Conservation (phyloP, 805 yeast species). For the Candida maris region DNA sequence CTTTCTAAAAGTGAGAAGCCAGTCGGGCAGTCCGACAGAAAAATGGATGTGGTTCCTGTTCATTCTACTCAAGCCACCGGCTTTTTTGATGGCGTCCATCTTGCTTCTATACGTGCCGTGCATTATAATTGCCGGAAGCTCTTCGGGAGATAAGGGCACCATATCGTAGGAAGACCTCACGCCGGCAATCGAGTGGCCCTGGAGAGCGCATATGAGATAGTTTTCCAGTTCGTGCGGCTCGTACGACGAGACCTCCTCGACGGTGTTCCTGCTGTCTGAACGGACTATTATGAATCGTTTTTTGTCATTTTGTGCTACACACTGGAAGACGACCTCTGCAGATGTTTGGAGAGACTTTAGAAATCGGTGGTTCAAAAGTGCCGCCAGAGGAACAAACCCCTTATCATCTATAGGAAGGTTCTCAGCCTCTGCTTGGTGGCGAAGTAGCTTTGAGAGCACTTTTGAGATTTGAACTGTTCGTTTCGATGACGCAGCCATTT, state of each 20-base stretch:
- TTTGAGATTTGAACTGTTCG: slow-evolving; percentile 52
- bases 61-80: slow-evolving; percentile 66
- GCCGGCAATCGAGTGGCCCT: slow-evolving; percentile 74
- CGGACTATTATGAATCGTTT: slow-evolving; percentile 56
- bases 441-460: slow-evolving; percentile 65
- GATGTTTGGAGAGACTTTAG: slow-evolving; percentile 56
- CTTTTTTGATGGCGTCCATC: slow-evolving; percentile 42
- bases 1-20: slow-evolving; percentile 3
- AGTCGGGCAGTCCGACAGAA: slow-evolving; percentile 53
- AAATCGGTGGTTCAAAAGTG: slow-evolving; percentile 53
- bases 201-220: slow-evolving; percentile 74
- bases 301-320: slow-evolving; percentile 68
- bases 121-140: slow-evolving; percentile 53
- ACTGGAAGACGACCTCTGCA: slow-evolving; percentile 50
- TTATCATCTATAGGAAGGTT: slow-evolving; percentile 55
- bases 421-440: slow-evolving; percentile 84
- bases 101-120: slow-evolving; percentile 73
- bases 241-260: slow-evolving; percentile 4
- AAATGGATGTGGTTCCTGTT: slow-evolving; percentile 82
- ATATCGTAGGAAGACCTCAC: slow-evolving; percentile 38
- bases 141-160: slow-evolving; percentile 19
- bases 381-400: slow-evolving; percentile 61
- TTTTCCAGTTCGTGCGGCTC: slow-evolving; percentile 18
- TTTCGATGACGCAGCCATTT: too few relatives aligned
- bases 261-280: slow-evolving; percentile 19